These are phyloP conservation scores for Phytophthora melonis DNA, from an alignment of 352 stramenopile genomes.

Conservation along the genomic window DNA sequence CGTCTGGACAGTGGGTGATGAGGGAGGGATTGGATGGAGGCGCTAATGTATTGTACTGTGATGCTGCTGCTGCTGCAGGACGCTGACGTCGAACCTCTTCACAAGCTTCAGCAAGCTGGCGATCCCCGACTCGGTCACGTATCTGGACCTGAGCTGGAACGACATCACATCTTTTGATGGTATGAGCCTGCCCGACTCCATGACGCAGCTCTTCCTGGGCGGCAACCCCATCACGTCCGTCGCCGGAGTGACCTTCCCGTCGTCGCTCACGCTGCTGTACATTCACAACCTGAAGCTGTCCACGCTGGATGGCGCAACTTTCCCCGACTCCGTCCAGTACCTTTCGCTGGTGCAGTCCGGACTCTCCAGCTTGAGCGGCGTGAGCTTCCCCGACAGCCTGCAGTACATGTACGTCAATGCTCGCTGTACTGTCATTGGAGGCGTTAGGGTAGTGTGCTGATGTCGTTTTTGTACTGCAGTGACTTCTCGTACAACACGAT, in stretches of 20 bases:
- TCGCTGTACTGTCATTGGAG: not conserved
- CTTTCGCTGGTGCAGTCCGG: constrained; percentile 57
- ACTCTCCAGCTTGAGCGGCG: constrained; percentile 49
- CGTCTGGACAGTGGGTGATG: not conserved
- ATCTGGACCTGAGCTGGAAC: constrained; percentile 79
- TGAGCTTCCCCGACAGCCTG: constrained; percentile 56
- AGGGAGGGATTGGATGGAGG: not conserved
- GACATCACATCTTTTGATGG: constrained; percentile 62
- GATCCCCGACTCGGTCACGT: constrained; percentile 48
- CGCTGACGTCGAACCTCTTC: constrained; percentile 60
- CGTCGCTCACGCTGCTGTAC: constrained; percentile 69
- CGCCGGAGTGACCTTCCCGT: constrained; percentile 50
- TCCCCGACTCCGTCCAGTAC: constrained; percentile 55
- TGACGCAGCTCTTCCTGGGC: constrained; percentile 68
- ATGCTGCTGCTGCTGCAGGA: constrained; percentile 30
- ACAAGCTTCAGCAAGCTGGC: constrained; percentile 53
- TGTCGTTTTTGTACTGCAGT: constrained; percentile 24
- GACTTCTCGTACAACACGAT: constrained; percentile 62
- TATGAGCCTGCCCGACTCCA: constrained; percentile 57
- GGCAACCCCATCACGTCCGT: constrained; percentile 79
- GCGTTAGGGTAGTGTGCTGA: not conserved
- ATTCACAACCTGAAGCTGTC: constrained; percentile 68
- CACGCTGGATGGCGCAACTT: constrained; percentile 50
- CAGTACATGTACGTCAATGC: constrained; percentile 55
- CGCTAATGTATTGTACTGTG: not conserved